Conservation (phyloP, 2,329 filamentous ascomycete genomes). For the Alternaria gansuensis region DNA sequence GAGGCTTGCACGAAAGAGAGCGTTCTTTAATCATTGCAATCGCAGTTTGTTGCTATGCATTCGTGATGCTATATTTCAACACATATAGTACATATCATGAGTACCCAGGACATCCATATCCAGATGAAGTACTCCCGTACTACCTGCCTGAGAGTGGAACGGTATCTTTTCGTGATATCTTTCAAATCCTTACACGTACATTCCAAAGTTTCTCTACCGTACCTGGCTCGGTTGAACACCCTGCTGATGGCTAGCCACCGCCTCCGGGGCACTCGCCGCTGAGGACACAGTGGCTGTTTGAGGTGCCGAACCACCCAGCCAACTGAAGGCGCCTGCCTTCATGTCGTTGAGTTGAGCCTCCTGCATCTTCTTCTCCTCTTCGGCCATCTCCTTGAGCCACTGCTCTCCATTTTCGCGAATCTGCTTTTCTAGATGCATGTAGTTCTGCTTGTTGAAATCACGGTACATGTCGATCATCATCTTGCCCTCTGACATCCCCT, state of each 20-base stretch:
- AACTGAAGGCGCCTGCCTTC: conserved; percentile 64
- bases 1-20: conserved; percentile 13
- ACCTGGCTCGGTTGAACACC: conserved; percentile 25
- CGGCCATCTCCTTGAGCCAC: conserved; percentile 93
- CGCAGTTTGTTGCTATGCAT: not conserved
- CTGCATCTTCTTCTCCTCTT: conserved; percentile 85
- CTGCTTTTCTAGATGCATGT: conserved; percentile 87
- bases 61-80: conserved; percentile 2
- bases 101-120: not conserved
- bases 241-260: conserved; percentile 26
- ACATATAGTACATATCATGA: conserved; percentile 9
- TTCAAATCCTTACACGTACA: conserved; percentile 3
- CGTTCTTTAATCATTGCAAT: not conserved
- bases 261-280: conserved; percentile 29
- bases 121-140: not conserved
- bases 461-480: conserved; percentile 96
- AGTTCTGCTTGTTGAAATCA: conserved; percentile 89
- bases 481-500: conserved; percentile 89
- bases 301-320: conserved; percentile 35
- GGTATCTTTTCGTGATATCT: conserved; percentile 16
- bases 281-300: conserved; percentile 26
- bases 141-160: conserved; percentile 18
- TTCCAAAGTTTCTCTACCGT: conserved; percentile 22
- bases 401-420: conserved; percentile 93
- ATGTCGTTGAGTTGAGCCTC: conserved; percentile 92